These are phyloP conservation scores for Basidiobolus meristosporus DNA, from an alignment of 371 early-diverging fungal genomes.

Conservation along the genomic window DNA sequence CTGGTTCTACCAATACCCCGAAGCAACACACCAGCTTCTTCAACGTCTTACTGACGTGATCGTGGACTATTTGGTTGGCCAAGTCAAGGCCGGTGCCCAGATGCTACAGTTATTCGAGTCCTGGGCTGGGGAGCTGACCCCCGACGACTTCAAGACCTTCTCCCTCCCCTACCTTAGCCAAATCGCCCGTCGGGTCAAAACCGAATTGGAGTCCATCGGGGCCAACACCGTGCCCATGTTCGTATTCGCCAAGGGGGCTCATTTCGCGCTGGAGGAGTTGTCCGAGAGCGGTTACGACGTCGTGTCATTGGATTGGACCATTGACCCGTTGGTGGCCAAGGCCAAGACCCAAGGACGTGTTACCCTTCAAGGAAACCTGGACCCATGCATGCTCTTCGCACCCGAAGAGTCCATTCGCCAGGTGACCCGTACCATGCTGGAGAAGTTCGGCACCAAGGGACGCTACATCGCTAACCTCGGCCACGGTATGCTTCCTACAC, in stretches of 20 bases:
- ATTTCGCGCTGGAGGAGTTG: constrained; percentile 61
- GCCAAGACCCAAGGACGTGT: constrained; percentile 28
- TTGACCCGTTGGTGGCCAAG: constrained; percentile 51
- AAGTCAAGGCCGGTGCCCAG: constrained; percentile 96
- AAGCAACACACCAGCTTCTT: constrained; percentile 59
- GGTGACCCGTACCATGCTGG: constrained; percentile 61
- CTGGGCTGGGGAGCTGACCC: constrained; percentile 85
- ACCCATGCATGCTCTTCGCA: constrained; percentile 71
- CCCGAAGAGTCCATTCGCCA: constrained; percentile 47
- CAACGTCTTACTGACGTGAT: constrained; percentile 62
- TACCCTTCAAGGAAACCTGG: constrained; percentile 91
- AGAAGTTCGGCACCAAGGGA: constrained; percentile 47
- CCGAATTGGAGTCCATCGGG: constrained; percentile 17
- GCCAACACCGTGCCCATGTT: constrained; percentile 59
- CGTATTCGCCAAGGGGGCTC: constrained; percentile 83
- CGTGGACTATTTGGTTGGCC: constrained; percentile 73
- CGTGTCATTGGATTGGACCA: constrained; percentile 82
- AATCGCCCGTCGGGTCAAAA: constrained; percentile 58
- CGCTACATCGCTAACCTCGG: constrained; percentile 88
- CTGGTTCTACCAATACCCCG: constrained; percentile 75
- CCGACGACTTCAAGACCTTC: constrained; percentile 58
- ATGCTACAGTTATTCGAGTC: constrained; percentile 94
- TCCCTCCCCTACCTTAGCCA: constrained; percentile 73
- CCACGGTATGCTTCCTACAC: constrained; percentile 42
- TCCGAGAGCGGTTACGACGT: constrained; percentile 53